These are phyloP conservation scores for Collybiopsis confluens DNA, from an alignment of 768 basidiomycete species.

Conservation along the genomic window DNA sequence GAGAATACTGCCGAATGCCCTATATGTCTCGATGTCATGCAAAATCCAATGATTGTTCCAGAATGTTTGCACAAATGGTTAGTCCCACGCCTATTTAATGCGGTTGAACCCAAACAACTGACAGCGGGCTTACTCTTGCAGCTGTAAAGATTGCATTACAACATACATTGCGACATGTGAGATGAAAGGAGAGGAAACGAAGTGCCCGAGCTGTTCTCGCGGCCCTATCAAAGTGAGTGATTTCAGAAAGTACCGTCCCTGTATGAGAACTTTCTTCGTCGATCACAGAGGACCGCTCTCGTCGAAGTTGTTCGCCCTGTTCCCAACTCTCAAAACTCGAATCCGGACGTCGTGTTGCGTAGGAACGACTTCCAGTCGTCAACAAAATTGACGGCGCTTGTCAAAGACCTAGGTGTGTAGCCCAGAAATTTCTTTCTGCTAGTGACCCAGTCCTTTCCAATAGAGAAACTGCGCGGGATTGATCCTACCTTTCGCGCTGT, in stretches of 20 bases:
- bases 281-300: conserved; percentile 48
- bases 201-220: conserved; percentile 77
- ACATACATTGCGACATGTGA: conserved; percentile 66
- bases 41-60: conserved; percentile 65
- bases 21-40: conserved; percentile 78
- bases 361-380: conserved; percentile 85
- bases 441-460: too few species aligned
- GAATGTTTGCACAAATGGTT: conserved; percentile 77
- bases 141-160: conserved; percentile 90
- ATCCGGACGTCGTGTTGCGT: conserved; percentile 52
- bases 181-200: conserved; percentile 63
- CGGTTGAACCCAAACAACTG: neutral
- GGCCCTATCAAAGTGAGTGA: conserved; percentile 57
- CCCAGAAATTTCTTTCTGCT: neutral
- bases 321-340: conserved; percentile 29
- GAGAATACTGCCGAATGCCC: conserved; percentile 58
- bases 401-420: conserved; percentile 62
- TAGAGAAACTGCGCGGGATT: conserved; percentile 62
- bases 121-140: conserved; percentile 19
- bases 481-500: conserved; percentile 79
- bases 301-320: conserved; percentile 53
- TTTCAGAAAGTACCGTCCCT: neutral
- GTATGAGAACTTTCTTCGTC: neutral
- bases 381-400: conserved; percentile 85
- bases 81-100: conserved; percentile 15